phyloP scores from a whole-genome alignment of 495 filamentous ascomycete genomes.

The Letharia lupina region DNA sequence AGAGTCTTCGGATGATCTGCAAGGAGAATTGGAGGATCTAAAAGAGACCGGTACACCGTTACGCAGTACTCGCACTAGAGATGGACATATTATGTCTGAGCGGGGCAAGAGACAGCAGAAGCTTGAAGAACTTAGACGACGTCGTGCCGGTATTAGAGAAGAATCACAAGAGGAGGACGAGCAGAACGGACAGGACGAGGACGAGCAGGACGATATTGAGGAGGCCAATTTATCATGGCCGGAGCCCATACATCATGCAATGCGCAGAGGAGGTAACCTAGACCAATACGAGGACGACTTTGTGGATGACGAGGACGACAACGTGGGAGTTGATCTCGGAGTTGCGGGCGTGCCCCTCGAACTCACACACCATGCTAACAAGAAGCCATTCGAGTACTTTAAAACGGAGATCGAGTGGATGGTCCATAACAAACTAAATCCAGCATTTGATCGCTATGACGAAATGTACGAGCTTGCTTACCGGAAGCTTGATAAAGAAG shows the following conservation, averaged over 20 bases:
- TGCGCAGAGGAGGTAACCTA: constrained; percentile 21
- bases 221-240: constrained; percentile 29
- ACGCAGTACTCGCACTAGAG: constrained; percentile 39
- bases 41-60: constrained; percentile 39
- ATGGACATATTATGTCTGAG: constrained; percentile 33
- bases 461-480: constrained; percentile 64
- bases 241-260: constrained; percentile 23
- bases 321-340: constrained; percentile 52
- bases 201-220: constrained; percentile 38
- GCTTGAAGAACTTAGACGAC: constrained; percentile 47
- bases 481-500: constrained; percentile 64
- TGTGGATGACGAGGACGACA: constrained; percentile 52
- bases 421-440: constrained; percentile 68
- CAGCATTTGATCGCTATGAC: constrained; percentile 58
- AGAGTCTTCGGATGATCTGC: constrained; percentile 32
- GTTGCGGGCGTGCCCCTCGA: constrained; percentile 58
- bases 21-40: constrained; percentile 40
- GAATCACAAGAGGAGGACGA: neutral
- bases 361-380: constrained; percentile 57
- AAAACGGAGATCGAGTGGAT: constrained; percentile 75
- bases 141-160: constrained; percentile 43
- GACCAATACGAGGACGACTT: constrained; percentile 66
- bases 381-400: constrained; percentile 69
- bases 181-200: constrained; percentile 13
- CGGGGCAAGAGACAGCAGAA: constrained; percentile 39